Conservation (phyloP, 805 yeast genomes). For the Barnettozyma pratensis region DNA sequence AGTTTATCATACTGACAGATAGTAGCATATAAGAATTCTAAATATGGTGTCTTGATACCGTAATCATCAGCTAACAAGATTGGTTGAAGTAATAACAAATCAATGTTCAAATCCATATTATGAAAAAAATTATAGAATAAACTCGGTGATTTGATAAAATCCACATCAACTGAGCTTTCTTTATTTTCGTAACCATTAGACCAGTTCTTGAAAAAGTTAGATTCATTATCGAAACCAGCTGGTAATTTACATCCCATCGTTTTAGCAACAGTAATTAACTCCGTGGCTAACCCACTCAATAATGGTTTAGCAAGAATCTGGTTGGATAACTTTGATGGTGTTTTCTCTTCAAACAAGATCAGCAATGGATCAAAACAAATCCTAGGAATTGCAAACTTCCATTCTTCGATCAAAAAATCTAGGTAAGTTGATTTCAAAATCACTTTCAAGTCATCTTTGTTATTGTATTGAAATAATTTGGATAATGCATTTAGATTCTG, state of each 20-base stretch:
- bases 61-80: conserved; percentile 87
- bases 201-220: conserved; percentile 51
- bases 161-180: conserved; percentile 10
- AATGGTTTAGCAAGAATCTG: conserved; percentile 84
- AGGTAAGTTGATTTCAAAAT: conserved; percentile 34
- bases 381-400: conserved; percentile 79
- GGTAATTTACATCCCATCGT: conserved; percentile 74
- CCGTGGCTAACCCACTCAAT: conserved; percentile 72
- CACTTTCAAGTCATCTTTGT: conserved; percentile 43
- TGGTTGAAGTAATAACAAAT: conserved; percentile 76
- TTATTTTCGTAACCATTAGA: conserved; percentile 35
- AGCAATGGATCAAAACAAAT: conserved; percentile 75
- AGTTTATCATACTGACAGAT: conserved; percentile 52
- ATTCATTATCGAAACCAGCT: conserved; percentile 65
- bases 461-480: conserved; percentile 30
- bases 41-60: conserved; percentile 81
- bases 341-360: conserved; percentile 65
- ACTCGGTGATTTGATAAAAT: conserved; percentile 44
- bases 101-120: conserved; percentile 57
- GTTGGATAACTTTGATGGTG: conserved; percentile 49
- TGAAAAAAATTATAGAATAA: conserved; percentile 63
- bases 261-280: conserved; percentile 66
- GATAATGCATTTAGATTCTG: conserved; percentile 33
- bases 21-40: conserved; percentile 80
- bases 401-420: conserved; percentile 68